Evolutionary conservation across 2,329 filamentous ascomycete genomes (phyloP).

Genomic region (Paecilomyces variotii): DNA sequence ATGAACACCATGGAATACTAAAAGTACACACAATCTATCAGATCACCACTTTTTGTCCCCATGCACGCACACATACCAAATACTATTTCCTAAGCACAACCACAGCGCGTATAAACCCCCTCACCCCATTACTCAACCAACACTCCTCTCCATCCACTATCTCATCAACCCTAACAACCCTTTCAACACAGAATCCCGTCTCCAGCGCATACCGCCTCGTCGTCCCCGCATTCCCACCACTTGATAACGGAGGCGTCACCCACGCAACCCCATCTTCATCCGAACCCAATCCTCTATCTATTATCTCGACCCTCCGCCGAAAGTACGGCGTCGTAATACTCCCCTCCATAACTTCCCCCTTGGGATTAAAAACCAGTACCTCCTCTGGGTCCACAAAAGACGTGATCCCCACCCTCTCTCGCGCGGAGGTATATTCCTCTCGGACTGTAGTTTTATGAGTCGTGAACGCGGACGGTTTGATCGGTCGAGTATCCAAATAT

Average conservation of each 20-base stretch:
- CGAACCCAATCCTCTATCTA: not conserved
- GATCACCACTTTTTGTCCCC: no score
- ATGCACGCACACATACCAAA: conserved; percentile 4
- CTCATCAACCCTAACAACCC: conserved; percentile 50
- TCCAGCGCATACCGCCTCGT: conserved; percentile 77
- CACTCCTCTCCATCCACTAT: conserved; percentile 66
- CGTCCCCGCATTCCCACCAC: conserved; percentile 75
- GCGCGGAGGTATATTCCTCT: conserved; percentile 61
- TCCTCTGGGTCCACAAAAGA: conserved; percentile 47
- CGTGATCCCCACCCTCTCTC: conserved; percentile 51
- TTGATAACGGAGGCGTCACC: conserved; percentile 71
- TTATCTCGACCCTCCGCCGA: conserved; percentile 41
- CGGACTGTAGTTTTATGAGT: conserved; percentile 79
- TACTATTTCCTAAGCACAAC: conserved; percentile 18
- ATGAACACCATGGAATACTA: not conserved
- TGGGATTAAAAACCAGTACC: conserved; percentile 63
- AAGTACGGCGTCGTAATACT: conserved; percentile 79
- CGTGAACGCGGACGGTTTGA: conserved; percentile 56
- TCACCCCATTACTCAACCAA: conserved; percentile 82
- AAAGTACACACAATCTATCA: not conserved
- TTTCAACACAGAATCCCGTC: conserved; percentile 58
- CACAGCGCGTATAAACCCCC: conserved; percentile 58
- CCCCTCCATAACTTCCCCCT: conserved; percentile 71
- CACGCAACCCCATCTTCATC: conserved; percentile 47
- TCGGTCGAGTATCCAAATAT: conserved; percentile 46